These are phyloP conservation scores for Chrysanthemum lavandulifolium DNA, from an alignment of 129 eudicot genomes.

Conservation along the genomic window DNA sequence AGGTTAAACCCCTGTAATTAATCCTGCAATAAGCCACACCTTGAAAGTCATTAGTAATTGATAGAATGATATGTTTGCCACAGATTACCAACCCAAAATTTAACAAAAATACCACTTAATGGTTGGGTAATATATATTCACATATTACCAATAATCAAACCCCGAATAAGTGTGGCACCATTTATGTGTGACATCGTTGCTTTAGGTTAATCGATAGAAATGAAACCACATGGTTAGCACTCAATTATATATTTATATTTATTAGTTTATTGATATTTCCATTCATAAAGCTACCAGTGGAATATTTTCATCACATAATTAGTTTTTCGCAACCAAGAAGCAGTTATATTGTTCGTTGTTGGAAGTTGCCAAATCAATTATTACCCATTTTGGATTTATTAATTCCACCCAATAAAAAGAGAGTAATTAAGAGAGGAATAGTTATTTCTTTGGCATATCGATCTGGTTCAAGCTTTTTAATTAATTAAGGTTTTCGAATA, in stretches of 20 bases:
- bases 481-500: neutral
- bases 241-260: neutral
- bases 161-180: slow-evolving; percentile 14
- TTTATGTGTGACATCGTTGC: slow-evolving; percentile 16
- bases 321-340: slow-evolving; percentile 13
- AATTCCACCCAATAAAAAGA: neutral
- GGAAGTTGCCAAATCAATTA: slow-evolving; percentile 28
- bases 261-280: slow-evolving; percentile 16
- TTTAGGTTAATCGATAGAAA: slow-evolving; percentile 22
- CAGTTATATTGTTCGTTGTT: slow-evolving; percentile 29
- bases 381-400: slow-evolving; percentile 14
- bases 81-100: too few species aligned
- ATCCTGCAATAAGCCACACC: too few species aligned
- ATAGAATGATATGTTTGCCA: too few species aligned
- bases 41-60: too few species aligned
- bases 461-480: neutral
- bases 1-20: too few species aligned
- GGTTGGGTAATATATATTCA: slow-evolving; percentile 1
- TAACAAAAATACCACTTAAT: too few species aligned
- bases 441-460: slow-evolving; percentile 1
- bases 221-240: slow-evolving; percentile 32
- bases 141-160: slow-evolving; percentile 19
- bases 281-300: slow-evolving; percentile 14
- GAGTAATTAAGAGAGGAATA: neutral
- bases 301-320: slow-evolving; percentile 14